Conservation (phyloP, 2,329 filamentous ascomycete species). For the Mycosphaerella arachidis region DNA sequence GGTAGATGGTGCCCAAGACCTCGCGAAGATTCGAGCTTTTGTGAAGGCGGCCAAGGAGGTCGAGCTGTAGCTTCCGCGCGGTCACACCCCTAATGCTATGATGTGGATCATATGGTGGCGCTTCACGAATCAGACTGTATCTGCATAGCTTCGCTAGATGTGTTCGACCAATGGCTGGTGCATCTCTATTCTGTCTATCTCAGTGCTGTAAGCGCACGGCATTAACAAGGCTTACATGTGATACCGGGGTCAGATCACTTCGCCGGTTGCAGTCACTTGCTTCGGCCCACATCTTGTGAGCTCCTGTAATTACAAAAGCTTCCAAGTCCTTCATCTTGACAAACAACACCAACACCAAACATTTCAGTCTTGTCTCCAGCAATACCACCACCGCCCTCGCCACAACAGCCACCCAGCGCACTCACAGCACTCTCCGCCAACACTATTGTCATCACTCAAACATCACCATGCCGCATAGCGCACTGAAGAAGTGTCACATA, state of each 20-base stretch:
- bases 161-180: too few relatives aligned
- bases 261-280: neutral
- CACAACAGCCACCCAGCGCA: neutral
- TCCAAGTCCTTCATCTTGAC: neutral
- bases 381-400: neutral
- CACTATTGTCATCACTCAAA: neutral
- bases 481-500: constrained; percentile 16
- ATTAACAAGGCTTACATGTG: neutral
- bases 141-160: too few relatives aligned
- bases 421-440: neutral
- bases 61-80: constrained; percentile 14
- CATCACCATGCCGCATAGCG: constrained; percentile 18
- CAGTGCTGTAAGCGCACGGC: neutral
- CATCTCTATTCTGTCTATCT: too few relatives aligned
- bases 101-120: neutral
- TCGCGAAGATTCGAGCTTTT: constrained; percentile 77
- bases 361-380: neutral
- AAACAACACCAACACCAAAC: neutral
- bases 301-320: neutral
- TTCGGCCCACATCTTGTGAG: neutral
- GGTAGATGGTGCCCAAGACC: constrained; percentile 71
- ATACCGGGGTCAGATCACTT: neutral
- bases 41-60: constrained; percentile 64
- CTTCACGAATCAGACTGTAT: neutral
- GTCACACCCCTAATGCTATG: neutral